Evolutionary conservation across 768 basidiomycete genomes (phyloP).

Genomic region (Kwoniella europaea): DNA sequence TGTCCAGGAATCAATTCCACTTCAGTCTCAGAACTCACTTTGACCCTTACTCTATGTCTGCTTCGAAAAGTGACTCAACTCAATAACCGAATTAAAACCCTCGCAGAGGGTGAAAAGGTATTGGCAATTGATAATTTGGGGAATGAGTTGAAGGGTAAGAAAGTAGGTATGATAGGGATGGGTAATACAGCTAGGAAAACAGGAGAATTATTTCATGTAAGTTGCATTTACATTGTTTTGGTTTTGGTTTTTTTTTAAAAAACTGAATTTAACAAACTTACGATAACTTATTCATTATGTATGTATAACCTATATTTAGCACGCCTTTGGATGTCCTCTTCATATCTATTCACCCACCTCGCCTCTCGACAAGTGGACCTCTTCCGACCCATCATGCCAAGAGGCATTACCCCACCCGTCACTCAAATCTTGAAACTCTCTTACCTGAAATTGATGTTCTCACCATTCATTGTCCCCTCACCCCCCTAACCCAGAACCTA

Average conservation of each 20-base stretch:
- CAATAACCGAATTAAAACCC: conserved; percentile 13
- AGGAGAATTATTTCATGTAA: conserved; percentile 41
- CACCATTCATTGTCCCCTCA: conserved; percentile 55
- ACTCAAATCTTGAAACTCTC: conserved; percentile 44
- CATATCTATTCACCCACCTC: conserved; percentile 51
- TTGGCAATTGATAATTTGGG: conserved; percentile 26
- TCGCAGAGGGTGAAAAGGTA: conserved; percentile 23
- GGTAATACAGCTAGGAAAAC: conserved; percentile 48
- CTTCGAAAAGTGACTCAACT: conserved; percentile 15
- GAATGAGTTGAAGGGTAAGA: conserved; percentile 42
- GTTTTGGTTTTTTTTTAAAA: too few relatives aligned
- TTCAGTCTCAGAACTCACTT: conserved; percentile 27
- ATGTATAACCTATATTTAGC: conserved; percentile 21
- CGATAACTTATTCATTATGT: neutral
- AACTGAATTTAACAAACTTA: too few relatives aligned
- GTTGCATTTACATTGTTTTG: neutral
- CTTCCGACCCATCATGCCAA: conserved; percentile 15
- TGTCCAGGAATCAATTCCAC: conserved; percentile 35
- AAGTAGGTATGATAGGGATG: conserved; percentile 54
- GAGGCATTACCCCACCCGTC: conserved; percentile 37
- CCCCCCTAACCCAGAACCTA: conserved; percentile 41
- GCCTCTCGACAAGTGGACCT: conserved; percentile 39
- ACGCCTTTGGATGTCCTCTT: conserved; percentile 49
- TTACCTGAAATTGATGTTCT: conserved; percentile 51
- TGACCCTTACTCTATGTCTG: conserved; percentile 18